Evolutionary conservation across 805 yeast genomes (phyloP), one percentile per base, ranked within the genome.

Genomic region (Barnettozyma sucrosica): DNA sequence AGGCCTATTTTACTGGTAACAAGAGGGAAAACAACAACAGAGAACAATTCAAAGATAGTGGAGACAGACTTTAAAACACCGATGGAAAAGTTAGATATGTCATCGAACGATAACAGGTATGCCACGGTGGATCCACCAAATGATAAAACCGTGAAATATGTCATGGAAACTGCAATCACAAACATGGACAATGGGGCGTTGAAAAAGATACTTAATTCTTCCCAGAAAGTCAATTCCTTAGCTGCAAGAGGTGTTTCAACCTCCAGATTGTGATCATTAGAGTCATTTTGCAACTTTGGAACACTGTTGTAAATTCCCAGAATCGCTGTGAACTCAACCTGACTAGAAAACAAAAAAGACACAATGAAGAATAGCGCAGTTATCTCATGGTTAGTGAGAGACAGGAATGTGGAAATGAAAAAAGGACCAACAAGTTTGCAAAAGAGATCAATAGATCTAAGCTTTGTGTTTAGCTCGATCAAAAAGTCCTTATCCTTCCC

Each of bases 391-490:
- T 43, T 47, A 19, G 54, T 49, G 16, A 51, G 26, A 4, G 65
- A 57, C 36, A 62, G 55, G 28, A 69, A 50, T 3, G 65, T 48
- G 14, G 71, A 65, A 21, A 69, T 66, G 40, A 58, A 58, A 25
- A 67, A 56, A 0, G 74, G 74, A 8, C 70, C 72, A 39, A 63
- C 48, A 33, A 70, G 55, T 49, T 69, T 69, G 47, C 70, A 67
- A 30, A 61, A 51, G 25, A 69, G 54, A 48, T 69, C 74, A 42
- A 69, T 69, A n/a, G 67, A 47, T 24, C 74, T 62, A 59, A 70
- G 58, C 23, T 53, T 56, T 6, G 71, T 56, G 49, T 68, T 70
- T 41, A 69, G 46, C 8, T 53, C 50, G 10, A 58, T 49, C 37
- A 68, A 41, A 37, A 54, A 52, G 5, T 45, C 51, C 23, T 55